Base-by-base conservation (phyloP, 331 rosid species). In the Stylosanthes scabra region DNA sequence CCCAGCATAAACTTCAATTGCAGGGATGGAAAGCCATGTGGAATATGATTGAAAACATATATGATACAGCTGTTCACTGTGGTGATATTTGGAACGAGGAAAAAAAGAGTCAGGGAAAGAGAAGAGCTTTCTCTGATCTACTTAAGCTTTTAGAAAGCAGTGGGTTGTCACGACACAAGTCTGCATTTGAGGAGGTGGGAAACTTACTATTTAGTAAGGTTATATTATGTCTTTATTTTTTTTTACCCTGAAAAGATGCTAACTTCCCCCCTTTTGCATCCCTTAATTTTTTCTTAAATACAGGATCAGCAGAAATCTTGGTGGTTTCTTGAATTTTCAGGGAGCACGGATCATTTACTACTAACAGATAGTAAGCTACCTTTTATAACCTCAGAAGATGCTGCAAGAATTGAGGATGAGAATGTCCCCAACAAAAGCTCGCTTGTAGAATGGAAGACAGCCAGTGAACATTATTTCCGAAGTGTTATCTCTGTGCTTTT, bases 291-390 rank as follows among this genome's bases (percentile, higher is more conserved):
- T 31, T 47, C 49, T 47, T 16, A 8, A 55, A 39, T 59, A 63
- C 80, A 94, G 99, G 96, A 78, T 70, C 80, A 87, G 58, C 75
- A 59, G 62, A 86, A 87, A 56, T 81, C 90, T 54, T 94, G 97
- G 99, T 94, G 99, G 99, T 94, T 94, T 75, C 87, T 91, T 79
- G 75, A 80, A 77, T 87, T 88, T 34, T 87, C 88, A 13, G 74
- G 76, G 14, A 88, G 82, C 66, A 58, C 83, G 52, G 80, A 85
- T 52, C 74, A 81, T 85, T 64, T 94, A 83, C 80, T 89, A 46
- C 85, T 74, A 37, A 71, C 78, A 34, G 78, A 72, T 55, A 70
- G 74, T 82, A 74, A 81, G 72, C 47, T 84, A 13, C 50, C 88
- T 11, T n/a, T 9, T 79, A 85, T 76, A 75, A 71, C 72, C 59